These are phyloP conservation scores for Lachnellula arida DNA, from an alignment of 2,329 filamentous ascomycete species.

Conservation along the genomic window DNA sequence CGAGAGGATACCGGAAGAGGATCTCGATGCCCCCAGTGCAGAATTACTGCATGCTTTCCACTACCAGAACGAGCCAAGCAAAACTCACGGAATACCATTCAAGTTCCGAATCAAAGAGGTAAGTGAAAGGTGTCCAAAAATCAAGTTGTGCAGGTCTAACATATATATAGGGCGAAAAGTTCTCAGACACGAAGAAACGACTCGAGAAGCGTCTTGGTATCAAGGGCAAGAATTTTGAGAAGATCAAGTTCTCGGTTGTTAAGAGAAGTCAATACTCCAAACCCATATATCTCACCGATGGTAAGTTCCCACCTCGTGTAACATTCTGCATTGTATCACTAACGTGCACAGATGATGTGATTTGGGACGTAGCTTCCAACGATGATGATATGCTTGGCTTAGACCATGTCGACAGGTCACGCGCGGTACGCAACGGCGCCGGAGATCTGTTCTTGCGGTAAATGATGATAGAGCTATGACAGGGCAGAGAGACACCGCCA, in stretches of 20 bases:
- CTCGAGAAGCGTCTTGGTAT: constrained; percentile 87
- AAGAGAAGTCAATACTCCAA: constrained; percentile 67
- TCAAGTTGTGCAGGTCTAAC: constrained; percentile 5
- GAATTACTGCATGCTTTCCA: constrained; percentile 78
- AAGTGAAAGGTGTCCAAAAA: constrained; percentile 32
- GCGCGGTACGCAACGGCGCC: constrained; percentile 53
- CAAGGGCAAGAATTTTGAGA: constrained; percentile 97
- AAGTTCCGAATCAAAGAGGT: constrained; percentile 81
- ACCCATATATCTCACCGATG: constrained; percentile 80
- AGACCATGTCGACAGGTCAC: constrained; percentile 60
- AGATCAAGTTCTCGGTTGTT: constrained; percentile 91
- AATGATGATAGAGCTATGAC: no score
- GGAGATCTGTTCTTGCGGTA: constrained; percentile 57
- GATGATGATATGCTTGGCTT: constrained; percentile 61
- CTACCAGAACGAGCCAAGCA: constrained; percentile 83
- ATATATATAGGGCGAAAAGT: constrained; percentile 65
- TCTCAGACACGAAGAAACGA: constrained; percentile 91
- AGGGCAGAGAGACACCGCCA: no score
- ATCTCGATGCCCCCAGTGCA: constrained; percentile 51
- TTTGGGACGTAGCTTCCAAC: constrained; percentile 47
- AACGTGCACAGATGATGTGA: constrained; percentile 48
- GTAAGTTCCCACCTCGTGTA: constrained; percentile 47
- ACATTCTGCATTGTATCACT: background rate
- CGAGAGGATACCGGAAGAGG: constrained; percentile 72
- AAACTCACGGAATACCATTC: constrained; percentile 86